Conservation (phyloP, 2,329 filamentous ascomycete genomes). For the Fusarium virguliforme region DNA sequence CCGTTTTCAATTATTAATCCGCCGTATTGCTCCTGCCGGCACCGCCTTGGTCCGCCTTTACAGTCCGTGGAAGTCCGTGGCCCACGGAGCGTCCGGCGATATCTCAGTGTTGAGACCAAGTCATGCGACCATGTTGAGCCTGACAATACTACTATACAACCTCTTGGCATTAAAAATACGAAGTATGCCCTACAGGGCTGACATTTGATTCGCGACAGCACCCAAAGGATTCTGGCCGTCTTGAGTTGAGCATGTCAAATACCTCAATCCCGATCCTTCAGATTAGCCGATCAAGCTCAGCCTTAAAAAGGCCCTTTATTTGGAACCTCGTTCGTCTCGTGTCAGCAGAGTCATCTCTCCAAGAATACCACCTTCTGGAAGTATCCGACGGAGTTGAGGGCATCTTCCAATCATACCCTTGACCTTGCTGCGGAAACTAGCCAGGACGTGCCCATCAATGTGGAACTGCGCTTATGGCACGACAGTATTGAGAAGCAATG, state of each 20-base stretch:
- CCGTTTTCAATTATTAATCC: neutral
- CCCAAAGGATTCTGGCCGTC: neutral
- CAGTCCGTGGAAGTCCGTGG: neutral
- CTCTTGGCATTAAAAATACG: neutral
- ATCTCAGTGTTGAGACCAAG: neutral
- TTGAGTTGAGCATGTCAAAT: neutral
- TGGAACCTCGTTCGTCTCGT: neutral
- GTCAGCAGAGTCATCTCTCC: neutral
- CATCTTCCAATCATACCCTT: conserved; percentile 5
- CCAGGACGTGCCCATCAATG: neutral
- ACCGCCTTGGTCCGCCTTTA: neutral
- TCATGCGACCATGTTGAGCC: neutral
- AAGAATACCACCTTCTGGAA: conserved; percentile 15
- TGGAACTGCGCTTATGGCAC: conserved; percentile 13
- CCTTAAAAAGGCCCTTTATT: neutral
- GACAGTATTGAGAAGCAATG: conserved; percentile 5
- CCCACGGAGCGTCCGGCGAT: neutral
- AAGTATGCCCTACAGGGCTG: conserved; percentile 19
- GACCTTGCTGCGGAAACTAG: conserved; percentile 10
- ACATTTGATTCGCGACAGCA: neutral
- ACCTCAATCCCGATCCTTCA: neutral
- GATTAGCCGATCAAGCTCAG: neutral
- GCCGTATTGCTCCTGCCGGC: neutral
- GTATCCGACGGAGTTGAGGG: neutral
- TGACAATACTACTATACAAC: neutral